These are phyloP conservation scores for Canavalia ensiformis DNA, from an alignment of 306 rosid species.

Conservation along the genomic window DNA sequence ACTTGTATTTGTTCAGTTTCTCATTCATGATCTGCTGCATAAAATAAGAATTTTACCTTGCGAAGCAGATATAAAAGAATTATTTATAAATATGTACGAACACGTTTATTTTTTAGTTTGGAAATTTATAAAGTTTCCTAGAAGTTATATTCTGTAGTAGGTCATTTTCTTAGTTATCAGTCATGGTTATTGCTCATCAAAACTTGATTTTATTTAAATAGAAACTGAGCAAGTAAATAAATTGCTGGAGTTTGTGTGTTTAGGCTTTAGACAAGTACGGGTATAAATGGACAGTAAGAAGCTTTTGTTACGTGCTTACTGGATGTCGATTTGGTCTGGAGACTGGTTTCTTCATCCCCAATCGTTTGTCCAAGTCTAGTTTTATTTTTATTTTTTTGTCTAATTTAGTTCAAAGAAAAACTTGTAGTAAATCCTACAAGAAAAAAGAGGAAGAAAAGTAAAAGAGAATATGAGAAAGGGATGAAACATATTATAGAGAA, in stretches of 20 bases:
- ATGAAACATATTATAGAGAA: too few species aligned
- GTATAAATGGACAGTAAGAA: neutral
- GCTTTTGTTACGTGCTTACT: neutral
- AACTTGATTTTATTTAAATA: neutral
- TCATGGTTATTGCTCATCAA: neutral
- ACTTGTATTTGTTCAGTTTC: neutral
- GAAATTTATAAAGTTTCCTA: neutral
- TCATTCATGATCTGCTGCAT: neutral
- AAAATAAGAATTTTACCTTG: neutral
- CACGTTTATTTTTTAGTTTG: neutral
- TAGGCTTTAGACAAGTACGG: neutral
- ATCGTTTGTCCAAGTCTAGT: neutral
- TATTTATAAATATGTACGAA: neutral
- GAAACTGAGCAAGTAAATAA: neutral
- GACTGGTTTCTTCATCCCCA: neutral
- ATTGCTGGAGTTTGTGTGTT: neutral
- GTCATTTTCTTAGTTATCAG: neutral
- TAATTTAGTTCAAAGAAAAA: too few species aligned
- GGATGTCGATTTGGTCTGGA: neutral
- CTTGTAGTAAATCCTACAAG: too few species aligned
- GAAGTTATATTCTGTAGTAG: neutral
- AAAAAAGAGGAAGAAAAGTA: too few species aligned
- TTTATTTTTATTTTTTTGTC: too few species aligned
- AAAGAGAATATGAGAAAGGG: too few species aligned
- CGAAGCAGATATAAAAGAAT: neutral